Conservation (phyloP, 176 grass and related monocot species). For the Puccinellia tenuiflora region DNA sequence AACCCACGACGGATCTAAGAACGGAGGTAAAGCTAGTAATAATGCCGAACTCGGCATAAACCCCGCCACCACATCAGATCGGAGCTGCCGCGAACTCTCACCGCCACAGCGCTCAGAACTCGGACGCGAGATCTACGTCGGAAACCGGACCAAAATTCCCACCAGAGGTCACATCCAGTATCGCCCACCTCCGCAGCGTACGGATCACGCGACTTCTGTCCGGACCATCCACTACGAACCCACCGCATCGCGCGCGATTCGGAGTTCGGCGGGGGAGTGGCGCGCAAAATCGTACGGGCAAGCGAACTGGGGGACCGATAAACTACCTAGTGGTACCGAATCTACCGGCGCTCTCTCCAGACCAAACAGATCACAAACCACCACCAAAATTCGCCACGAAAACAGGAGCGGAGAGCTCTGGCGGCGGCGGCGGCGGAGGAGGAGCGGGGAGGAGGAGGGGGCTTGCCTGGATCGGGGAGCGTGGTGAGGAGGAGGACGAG, state of each 20-base stretch:
- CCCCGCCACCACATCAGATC: slow-evolving; percentile 5
- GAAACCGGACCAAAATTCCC: background rate
- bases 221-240: background rate
- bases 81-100: background rate
- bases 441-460: background rate
- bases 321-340: background rate
- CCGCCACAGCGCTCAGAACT: background rate
- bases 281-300: background rate
- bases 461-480: slow-evolving; percentile 67
- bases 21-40: background rate
- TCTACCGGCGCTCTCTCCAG: background rate
- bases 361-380: background rate
- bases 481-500: slow-evolving; percentile 79
- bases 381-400: background rate
- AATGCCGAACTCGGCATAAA: background rate
- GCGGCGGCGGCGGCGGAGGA: background rate
- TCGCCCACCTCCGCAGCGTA: background rate
- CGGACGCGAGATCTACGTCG: background rate
- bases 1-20: background rate
- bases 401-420: background rate
- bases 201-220: background rate
- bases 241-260: background rate
- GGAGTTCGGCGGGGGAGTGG: no score
- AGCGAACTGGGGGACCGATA: fast-evolving
- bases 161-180: background rate